These are phyloP conservation scores for Puccinia horiana DNA, from an alignment of 1,284 basidiomycete genomes.

Conservation along the genomic window DNA sequence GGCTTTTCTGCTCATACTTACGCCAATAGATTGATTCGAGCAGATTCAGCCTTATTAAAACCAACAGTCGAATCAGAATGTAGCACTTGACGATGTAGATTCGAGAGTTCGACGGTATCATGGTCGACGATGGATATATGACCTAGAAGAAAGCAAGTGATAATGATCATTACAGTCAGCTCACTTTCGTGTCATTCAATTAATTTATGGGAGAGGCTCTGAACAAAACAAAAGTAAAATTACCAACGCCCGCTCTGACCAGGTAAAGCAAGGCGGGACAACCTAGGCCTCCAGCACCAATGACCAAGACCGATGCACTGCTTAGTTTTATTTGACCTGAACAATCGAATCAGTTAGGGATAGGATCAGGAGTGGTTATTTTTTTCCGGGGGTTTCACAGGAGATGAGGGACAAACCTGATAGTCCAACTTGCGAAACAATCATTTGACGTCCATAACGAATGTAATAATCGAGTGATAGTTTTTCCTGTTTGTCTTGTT, in stretches of 20 bases:
- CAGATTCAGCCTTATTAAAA: conserved; percentile 78
- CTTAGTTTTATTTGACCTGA: conserved; percentile 81
- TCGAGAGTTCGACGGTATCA: conserved; percentile 85
- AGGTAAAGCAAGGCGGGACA: conserved; percentile 95
- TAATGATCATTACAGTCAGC: neutral
- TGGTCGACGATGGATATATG: conserved; percentile 85
- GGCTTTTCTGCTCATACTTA: conserved; percentile 57
- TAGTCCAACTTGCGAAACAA: conserved; percentile 83
- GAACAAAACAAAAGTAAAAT: conserved; percentile 53
- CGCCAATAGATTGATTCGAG: conserved; percentile 69
- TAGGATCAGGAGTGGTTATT: neutral
- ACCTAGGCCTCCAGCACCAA: conserved; percentile 93
- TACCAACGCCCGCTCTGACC: conserved; percentile 85
- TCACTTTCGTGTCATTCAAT: no score
- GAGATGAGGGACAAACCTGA: conserved; percentile 63
- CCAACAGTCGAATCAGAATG: conserved; percentile 81
- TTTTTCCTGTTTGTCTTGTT: neutral
- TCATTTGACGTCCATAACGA: conserved; percentile 96
- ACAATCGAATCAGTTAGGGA: neutral
- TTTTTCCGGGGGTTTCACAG: conserved; percentile 33
- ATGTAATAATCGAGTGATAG: conserved; percentile 69
- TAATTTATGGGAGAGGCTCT: neutral
- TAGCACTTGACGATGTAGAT: conserved; percentile 89
- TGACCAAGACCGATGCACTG: conserved; percentile 74
- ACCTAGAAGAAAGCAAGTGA: conserved; percentile 62